Evolutionary conservation across 257 asterid species (phyloP), one percentile per base, ranked within the genome.

Genomic region (Prunella vulgaris): DNA sequence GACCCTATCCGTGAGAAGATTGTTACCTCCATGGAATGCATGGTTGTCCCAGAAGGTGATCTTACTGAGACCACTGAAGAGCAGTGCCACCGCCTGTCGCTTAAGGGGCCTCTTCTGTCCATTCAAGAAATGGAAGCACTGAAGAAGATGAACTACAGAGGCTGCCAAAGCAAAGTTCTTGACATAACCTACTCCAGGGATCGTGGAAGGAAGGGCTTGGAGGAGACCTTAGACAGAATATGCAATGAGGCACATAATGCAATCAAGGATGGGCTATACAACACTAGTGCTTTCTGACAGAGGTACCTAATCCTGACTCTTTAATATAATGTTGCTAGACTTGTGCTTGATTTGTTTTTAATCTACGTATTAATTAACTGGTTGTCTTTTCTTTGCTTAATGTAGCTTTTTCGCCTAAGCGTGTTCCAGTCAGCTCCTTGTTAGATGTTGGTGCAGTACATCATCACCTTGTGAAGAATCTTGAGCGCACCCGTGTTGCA

Each of bases 1-100:
- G 99, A 94, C 72, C 99, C 99, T 17, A 94, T 94, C 4, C 77
- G 99, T 77, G 99, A 94, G 86, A 94, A 91, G 86, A 94, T 94
- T 68, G 99, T 94, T 73, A 94, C 99, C 78, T 94, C 99, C 48
- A 91, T 80, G 87, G 89, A 91, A 67, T 94, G 99, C 78, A 94
- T 94, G 99, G 66, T 94, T 14, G 99, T 97, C 54, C 99, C 99
- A 7, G 99, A 94, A 83, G 97, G n/a, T n/a, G n/a, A n/a, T n/a
- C n/a, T n/a, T n/a, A n/a, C n/a, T n/a, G n/a, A n/a, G n/a, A n/a
- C n/a, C n/a, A n/a, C n/a, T n/a, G n/a, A n/a, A n/a, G n/a, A n/a
- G n/a, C n/a, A n/a, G n/a, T n/a, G n/a, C n/a, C n/a, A n/a, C n/a
- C n/a, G n/a, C n/a, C n/a, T n/a, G n/a, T n/a, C n/a, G n/a, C n/a